Evolutionary conservation across 768 basidiomycete species (phyloP), one percentile per base, ranked within the genome.

Genomic region (Pholiota microspora): DNA sequence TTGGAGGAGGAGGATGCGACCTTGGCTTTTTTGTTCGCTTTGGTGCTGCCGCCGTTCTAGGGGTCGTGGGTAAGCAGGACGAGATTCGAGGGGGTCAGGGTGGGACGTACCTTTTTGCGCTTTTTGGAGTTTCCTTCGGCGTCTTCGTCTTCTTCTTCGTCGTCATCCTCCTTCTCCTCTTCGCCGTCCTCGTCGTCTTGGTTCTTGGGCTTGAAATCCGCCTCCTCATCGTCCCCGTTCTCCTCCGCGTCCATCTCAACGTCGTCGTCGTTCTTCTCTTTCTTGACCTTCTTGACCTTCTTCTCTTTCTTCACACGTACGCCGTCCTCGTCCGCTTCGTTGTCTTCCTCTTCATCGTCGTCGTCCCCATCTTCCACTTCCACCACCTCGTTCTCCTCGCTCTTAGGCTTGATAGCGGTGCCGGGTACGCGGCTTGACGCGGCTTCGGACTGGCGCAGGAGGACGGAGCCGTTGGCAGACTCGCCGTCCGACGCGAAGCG

Each of bases 401-500:
- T 63, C 63, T 59, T 75, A 58, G 62, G 73, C 66, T 59, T 79
- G 23, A 74, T 75, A 46, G 75, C 73, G 23, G 75, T 78, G 47
- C 77, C 73, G 7, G 40, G n/a, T 1, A 13, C 8, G 3, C 35
- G n/a, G 21, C 12, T 25, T 56, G 23, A 62, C 55, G 29, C 62
- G 62, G n/a, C 77, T 7, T 88, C 87, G 4, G 81, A 80, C 61
- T 89, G 91, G 66, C 89, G 88, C 44, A 99, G 72, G 16, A 97
- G 73, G 2, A 98, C 86, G 66, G 75, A 88, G 1, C 93, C 95
- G 58, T 92, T 94, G 9, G 96, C 96, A 2, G 93, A 84, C 72
- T 99, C 97, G 40, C 97, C 97, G 29, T 98, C 97, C 47, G 86
- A 84, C 15, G 85, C 81, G 69, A 99, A 99, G 25, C 94, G 80